A percentile compares a stretch with the other conserved stretches of the same genome.
Evolutionary conservation across 208 protist species (phyloP).

Genomic region (Phytomonas sp.): DNA sequence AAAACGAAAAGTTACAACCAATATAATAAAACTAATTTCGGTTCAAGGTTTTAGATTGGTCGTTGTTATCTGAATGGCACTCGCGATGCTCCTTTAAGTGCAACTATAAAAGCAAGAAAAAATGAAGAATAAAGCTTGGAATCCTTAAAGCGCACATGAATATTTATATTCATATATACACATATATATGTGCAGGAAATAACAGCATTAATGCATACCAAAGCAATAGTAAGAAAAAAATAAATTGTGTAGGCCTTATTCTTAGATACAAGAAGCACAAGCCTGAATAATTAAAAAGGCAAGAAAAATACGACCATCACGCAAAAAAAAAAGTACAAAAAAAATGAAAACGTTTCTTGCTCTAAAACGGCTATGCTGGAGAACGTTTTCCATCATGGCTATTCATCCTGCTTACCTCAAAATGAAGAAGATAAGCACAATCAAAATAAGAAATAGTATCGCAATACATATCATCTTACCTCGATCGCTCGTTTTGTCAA

Average conservation of each 20-base stretch:
- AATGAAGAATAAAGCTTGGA: neutral
- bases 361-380: neutral
- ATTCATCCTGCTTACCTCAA: constrained; percentile 19
- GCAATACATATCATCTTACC: constrained; percentile 77
- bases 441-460: constrained; percentile 60
- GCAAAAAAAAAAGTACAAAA: constrained; percentile 14
- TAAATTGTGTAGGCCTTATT: neutral
- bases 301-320: neutral
- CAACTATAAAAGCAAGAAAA: neutral
- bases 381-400: neutral
- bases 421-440: constrained; percentile 57
- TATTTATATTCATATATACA: no score
- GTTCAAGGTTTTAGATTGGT: neutral
- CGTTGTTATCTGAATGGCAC: neutral
- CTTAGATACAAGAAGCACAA: constrained; percentile 6
- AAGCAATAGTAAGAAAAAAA: constrained; percentile 5
- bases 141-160: neutral
- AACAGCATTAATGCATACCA: neutral
- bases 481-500: constrained; percentile 70
- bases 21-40: neutral
- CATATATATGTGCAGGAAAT: neutral
- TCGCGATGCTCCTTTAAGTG: neutral
- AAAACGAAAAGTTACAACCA: neutral
- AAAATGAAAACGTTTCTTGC: constrained; percentile 4
- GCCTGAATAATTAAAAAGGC: neutral